Percentiles rank a stretch among this genome's conserved stretches.
phyloP scores from a whole-genome alignment of 768 basidiomycete species.

The Suillus brevipes region DNA sequence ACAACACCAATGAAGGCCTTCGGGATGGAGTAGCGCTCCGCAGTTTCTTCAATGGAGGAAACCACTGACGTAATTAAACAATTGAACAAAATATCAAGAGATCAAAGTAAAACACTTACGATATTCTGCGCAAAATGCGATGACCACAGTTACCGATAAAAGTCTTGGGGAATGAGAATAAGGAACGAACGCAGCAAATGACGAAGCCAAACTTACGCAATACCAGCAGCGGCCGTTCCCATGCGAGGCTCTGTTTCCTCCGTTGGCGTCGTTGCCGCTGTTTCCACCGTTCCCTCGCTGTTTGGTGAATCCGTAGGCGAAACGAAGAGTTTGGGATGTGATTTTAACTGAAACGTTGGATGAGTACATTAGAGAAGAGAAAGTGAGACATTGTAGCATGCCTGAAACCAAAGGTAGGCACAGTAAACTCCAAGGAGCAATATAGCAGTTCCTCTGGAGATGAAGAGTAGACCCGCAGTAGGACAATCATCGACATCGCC shows the following conservation, averaged over 20 bases:
- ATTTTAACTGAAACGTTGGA: slow-evolving; percentile 54
- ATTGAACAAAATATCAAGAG: not conserved
- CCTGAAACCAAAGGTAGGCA: slow-evolving; percentile 76
- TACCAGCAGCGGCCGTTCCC: slow-evolving; percentile 66
- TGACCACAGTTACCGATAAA: slow-evolving; percentile 72
- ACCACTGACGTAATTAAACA: slow-evolving; percentile 54
- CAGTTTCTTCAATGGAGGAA: slow-evolving; percentile 90
- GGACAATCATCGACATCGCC: slow-evolving; percentile 14
- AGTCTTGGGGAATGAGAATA: slow-evolving; percentile 44
- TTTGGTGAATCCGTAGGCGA: slow-evolving; percentile 29
- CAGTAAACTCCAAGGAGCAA: slow-evolving; percentile 74
- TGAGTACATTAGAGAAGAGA: slow-evolving; percentile 7
- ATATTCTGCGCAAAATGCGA: slow-evolving; percentile 88
- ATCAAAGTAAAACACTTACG: slow-evolving; percentile 43
- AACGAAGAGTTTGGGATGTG: slow-evolving; percentile 65
- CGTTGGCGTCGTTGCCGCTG: not conserved
- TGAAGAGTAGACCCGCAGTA: slow-evolving; percentile 58
- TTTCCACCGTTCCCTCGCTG: not conserved
- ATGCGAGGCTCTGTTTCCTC: slow-evolving; percentile 48
- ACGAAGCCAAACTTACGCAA: slow-evolving; percentile 38
- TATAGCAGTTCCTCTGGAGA: slow-evolving; percentile 81
- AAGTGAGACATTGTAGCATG: slow-evolving; percentile 26
- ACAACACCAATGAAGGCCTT: slow-evolving; percentile 87
- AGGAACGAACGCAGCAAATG: not conserved
- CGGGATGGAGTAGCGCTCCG: slow-evolving; percentile 75